Evolutionary conservation across 345 rosid species (phyloP).

Genomic region (Litchi chinensis): DNA sequence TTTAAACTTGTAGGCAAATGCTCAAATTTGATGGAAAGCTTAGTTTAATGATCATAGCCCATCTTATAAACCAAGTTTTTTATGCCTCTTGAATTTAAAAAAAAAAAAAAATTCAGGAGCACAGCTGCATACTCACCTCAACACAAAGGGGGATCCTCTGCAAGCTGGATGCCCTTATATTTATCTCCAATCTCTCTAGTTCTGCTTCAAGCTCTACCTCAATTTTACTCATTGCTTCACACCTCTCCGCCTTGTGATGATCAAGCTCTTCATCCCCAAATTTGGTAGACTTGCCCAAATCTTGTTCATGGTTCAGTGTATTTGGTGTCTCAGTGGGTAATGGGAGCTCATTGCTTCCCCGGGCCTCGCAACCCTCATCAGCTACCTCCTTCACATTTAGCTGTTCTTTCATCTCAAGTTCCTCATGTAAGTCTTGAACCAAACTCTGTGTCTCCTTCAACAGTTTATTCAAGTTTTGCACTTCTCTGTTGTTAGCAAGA

Average conservation of each 20-base stretch:
- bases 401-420: conserved; percentile 38
- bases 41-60: background rate
- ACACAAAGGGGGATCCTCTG: conserved; percentile 4
- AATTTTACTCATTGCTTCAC: conserved; percentile 32
- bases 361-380: background rate
- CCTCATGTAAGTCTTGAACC: conserved; percentile 38
- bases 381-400: conserved; percentile 25
- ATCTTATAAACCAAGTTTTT: background rate
- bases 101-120: background rate
- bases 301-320: background rate
- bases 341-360: background rate
- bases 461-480: conserved; percentile 28
- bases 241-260: conserved; percentile 12
- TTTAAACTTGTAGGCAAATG: no score
- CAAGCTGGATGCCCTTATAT: conserved; percentile 23
- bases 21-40: background rate
- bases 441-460: conserved; percentile 31
- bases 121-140: conserved; percentile 29
- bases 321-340: background rate
- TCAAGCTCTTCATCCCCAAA: background rate
- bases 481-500: conserved; percentile 17
- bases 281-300: background rate
- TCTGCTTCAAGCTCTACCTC: conserved; percentile 49
- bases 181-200: conserved; percentile 32
- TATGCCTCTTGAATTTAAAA: background rate